Evolutionary conservation across 2,329 filamentous ascomycete genomes (phyloP).

Genomic region (Incumbomyces delicatus): DNA sequence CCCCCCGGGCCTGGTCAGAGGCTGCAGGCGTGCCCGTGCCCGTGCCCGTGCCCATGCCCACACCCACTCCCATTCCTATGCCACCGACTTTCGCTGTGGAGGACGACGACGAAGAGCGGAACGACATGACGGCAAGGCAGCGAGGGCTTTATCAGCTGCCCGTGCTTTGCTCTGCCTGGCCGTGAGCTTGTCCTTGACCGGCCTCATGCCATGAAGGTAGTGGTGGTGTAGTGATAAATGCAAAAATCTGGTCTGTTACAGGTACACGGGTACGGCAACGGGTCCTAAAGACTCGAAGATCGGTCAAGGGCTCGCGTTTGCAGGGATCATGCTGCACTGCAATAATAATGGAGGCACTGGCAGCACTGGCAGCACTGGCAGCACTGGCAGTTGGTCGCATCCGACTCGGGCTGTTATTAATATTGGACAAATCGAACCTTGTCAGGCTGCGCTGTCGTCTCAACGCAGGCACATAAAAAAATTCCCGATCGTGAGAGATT

Average conservation of each 20-base stretch:
- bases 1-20: slow-evolving; percentile 1
- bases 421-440: too few species aligned
- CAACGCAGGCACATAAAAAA: too few species aligned
- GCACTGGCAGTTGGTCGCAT: neutral
- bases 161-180: slow-evolving; percentile 4
- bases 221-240: too few species aligned
- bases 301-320: slow-evolving; percentile 5
- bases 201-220: slow-evolving; percentile 5
- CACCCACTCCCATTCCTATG: too few species aligned
- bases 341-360: neutral
- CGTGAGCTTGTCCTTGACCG: neutral
- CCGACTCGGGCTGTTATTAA: neutral
- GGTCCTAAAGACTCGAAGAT: slow-evolving; percentile 1
- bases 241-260: too few species aligned
- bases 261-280: too few species aligned
- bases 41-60: too few species aligned
- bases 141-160: slow-evolving; percentile 3
- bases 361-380: neutral
- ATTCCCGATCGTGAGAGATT: neutral
- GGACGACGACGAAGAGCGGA: too few species aligned
- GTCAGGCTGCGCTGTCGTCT: too few species aligned
- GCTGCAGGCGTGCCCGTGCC: neutral
- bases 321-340: slow-evolving; percentile 5
- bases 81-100: neutral
- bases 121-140: slow-evolving; percentile 1